phyloP scores from a whole-genome alignment of 192 early-diverging fungal species.

The Rhizoclosmatium sp. region DNA sequence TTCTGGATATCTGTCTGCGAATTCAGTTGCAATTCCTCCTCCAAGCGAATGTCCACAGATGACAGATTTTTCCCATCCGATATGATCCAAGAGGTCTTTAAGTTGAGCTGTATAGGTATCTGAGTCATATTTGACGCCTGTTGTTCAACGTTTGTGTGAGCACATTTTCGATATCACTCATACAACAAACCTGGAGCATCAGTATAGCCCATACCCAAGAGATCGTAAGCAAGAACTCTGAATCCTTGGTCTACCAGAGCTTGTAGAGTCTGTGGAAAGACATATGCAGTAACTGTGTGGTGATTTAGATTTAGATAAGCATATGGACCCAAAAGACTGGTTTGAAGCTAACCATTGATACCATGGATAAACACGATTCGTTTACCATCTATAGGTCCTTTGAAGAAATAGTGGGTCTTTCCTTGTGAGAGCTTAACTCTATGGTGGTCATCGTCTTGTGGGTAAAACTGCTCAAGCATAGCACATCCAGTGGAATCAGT shows the following conservation, averaged over 20 bases:
- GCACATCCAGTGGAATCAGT: neutral
- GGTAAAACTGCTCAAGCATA: neutral
- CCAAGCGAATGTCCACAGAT: constrained; percentile 18
- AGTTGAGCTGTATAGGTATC: constrained; percentile 27
- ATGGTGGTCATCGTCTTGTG: constrained; percentile 1
- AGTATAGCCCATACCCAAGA: constrained; percentile 21
- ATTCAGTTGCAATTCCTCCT: constrained; percentile 22
- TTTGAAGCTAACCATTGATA: constrained; percentile 4
- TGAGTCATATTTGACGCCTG: constrained; percentile 1
- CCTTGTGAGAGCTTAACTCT: neutral
- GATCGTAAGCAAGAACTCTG: constrained; percentile 23
- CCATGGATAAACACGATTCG: constrained; percentile 23
- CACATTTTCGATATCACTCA: neutral
- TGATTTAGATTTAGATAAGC: too few relatives aligned
- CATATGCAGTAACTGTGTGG: constrained; percentile 7
- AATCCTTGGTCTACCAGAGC: neutral
- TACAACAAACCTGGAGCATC: neutral
- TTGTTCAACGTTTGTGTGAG: neutral
- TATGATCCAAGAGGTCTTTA: constrained; percentile 21
- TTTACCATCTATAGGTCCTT: constrained; percentile 4
- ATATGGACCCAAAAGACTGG: too few relatives aligned
- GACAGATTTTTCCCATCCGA: constrained; percentile 10
- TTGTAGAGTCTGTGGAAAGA: constrained; percentile 21
- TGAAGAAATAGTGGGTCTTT: constrained; percentile 23
- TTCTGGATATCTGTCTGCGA: constrained; percentile 23